Percentiles rank a stretch among this genome's conserved stretches.
Conservation (phyloP, 805 yeast species). For the Tetrapisispora pingtungensis region DNA sequence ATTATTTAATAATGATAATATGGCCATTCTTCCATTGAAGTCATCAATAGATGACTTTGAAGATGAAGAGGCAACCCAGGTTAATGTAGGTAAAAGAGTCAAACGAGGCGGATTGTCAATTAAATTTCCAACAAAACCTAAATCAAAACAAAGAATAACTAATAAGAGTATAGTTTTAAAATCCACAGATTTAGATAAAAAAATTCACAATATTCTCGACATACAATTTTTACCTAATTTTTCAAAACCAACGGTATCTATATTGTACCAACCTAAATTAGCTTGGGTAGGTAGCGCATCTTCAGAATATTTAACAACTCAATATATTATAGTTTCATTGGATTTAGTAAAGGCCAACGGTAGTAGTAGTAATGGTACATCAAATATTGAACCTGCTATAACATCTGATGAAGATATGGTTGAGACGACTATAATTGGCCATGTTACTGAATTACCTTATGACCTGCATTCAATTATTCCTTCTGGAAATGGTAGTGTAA, state of each 20-base stretch:
- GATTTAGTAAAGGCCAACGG: conserved; percentile 33
- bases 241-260: conserved; percentile 72
- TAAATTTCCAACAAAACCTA: conserved; percentile 5
- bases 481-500: conserved; percentile 51
- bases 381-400: conserved; percentile 19
- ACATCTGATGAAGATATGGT: conserved; percentile 4
- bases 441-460: conserved; percentile 58
- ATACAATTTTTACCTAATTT: conserved; percentile 64
- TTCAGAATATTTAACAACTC: conserved; percentile 15
- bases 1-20: conserved; percentile 52
- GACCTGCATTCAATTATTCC: conserved; percentile 61
- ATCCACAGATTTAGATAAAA: conserved; percentile 45
- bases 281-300: conserved; percentile 64
- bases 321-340: conserved; percentile 33
- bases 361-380: neutral
- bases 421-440: conserved; percentile 48
- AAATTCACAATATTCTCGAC: conserved; percentile 56
- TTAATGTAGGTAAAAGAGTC: conserved; percentile 26
- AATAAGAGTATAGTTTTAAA: conserved; percentile 45
- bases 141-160: conserved; percentile 3
- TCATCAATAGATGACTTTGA: conserved; percentile 36
- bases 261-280: conserved; percentile 45
- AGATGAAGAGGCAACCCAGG: conserved; percentile 7
- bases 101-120: neutral
- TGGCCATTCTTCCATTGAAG: conserved; percentile 56